Evolutionary conservation across 495 filamentous ascomycete species (phyloP).

Genomic region (Trypethelium eluteriae): DNA sequence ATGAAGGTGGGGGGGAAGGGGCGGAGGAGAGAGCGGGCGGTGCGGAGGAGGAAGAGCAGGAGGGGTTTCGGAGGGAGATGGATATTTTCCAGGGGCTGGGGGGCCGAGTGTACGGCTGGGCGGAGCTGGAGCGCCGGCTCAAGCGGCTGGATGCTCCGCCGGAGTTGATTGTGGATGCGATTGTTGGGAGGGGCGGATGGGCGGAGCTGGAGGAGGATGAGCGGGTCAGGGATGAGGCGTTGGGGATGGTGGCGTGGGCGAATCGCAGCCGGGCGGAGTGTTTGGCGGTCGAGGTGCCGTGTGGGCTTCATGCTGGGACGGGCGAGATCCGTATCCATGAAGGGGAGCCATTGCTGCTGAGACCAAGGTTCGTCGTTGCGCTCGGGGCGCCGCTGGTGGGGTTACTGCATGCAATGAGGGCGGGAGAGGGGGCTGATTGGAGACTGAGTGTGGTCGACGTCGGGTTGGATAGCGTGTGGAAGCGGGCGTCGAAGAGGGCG

Average conservation of each 20-base stretch:
- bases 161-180: constrained; percentile 79
- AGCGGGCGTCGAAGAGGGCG: constrained; percentile 51
- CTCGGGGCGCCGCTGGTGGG: constrained; percentile 81
- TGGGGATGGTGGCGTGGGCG: constrained; percentile 75
- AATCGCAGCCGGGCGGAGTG: constrained; percentile 72
- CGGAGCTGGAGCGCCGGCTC: constrained; percentile 39
- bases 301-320: constrained; percentile 69
- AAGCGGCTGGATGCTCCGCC: constrained; percentile 53
- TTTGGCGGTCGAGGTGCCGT: constrained; percentile 78
- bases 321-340: constrained; percentile 58
- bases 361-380: constrained; percentile 67
- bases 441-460: constrained; percentile 76
- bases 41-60: constrained; percentile 3
- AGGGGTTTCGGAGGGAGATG: constrained; percentile 28
- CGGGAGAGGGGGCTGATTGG: constrained; percentile 57
- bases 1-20: not conserved
- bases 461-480: constrained; percentile 77
- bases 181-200: constrained; percentile 76
- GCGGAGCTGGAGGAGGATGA: constrained; percentile 53
- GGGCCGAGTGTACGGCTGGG: constrained; percentile 47
- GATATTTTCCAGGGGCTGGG: constrained; percentile 69
- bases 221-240: constrained; percentile 48
- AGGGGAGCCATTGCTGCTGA: constrained; percentile 62
- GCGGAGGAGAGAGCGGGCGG: not conserved
- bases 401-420: constrained; percentile 59